Evolutionary conservation across 441 rosid genomes (phyloP), one percentile per base, ranked within the genome.

Genomic region (Hura crepitans): DNA sequence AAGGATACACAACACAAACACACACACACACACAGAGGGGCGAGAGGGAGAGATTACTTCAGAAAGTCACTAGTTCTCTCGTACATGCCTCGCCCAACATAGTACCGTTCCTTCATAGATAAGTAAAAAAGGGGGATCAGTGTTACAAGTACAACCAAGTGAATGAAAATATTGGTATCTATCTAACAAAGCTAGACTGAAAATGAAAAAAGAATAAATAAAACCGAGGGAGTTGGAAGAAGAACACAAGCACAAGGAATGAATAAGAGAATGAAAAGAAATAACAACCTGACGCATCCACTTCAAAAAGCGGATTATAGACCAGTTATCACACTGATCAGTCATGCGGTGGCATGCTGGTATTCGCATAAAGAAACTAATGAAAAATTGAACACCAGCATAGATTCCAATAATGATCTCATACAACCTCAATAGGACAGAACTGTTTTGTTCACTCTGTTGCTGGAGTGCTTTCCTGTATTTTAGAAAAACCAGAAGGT

Each of bases 1-100:
- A 1, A 35, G 39, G 39, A 8, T 3, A 35, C n/a, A n/a, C n/a
- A 35, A 35, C 4, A 5, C 39, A 9, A 0, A 15, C 37, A 17
- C 1, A 45, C 0, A 28, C 4, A 25, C 8, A n/a, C 53, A 11
- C 45, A 49, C 9, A 11, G 35, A 66, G 25, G 12, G 23, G 53
- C 62, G 62, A 57, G 5, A 68, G 49, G 35, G 12, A 74, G 78
- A 82, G 28, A 65, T 72, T 95, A 95, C 99, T 83, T 91, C 71
- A 89, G 77, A 77, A 85, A 96, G 77, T 96, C 99, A 20, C 84
- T 82, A 69, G 88, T 89, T 82, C 86, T 85, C 81, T 96, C 99
- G 71, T 96, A 92, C 98, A 96, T 92, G 84, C 93, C 99, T 73
- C 95, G 95, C 37, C 99, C 99, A 62, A 96, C 99, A 74, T 88